Base-by-base conservation (phyloP, 2,329 filamentous ascomycete genomes). In the Geosmithia flava region DNA sequence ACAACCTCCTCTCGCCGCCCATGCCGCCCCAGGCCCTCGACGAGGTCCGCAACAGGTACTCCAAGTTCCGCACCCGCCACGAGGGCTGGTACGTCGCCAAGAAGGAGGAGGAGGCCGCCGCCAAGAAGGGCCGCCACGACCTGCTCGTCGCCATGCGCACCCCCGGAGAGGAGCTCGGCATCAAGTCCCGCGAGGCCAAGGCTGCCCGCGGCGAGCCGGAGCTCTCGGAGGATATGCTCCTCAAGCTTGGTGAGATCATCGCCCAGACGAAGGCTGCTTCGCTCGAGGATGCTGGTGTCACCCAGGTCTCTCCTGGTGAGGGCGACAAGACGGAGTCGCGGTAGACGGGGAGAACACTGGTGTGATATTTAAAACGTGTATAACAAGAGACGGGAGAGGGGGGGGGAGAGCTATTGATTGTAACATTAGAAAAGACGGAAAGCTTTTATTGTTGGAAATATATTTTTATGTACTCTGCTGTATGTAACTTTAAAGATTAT, bases 41-140 rank as follows among this genome's bases (percentile, higher is more conserved):
- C 62, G 91, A 97, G 71, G 72, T 97, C 60, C 77, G 89, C 60
- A 84, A 85, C 70, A 84, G 81, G 62, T 95, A 83, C 74, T 86
- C 83, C 56, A 80, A 76, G 58, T 93, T 90, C 78, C 76, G 89
- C 59, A 88, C 82, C 47, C 75, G 87, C 45, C 87, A 95, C 68
- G 85, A 89, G 53, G 69, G 76, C 44, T 84, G 83, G 62, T 95
- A 84, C 61, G 64, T 90, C 47, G 71, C 71, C 54, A 68, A 71
- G 65, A 83, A 82, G 71, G 71, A 79, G 62, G 67, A 71, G 50
- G 75, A 83, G 61, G 81, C 78, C 42, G 60, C 58, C 27, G 67
- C 62, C 52, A 63, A 66, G 62, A 67, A 70, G 59, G 53, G 58
- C 47, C 53, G 55, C 33, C 17, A 54, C 45, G 58, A 63, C 49